Percentiles rank a stretch among this genome's conserved stretches.
Conservation (phyloP, 352 stramenopile genomes). For the Globisporangium spiculum region DNA sequence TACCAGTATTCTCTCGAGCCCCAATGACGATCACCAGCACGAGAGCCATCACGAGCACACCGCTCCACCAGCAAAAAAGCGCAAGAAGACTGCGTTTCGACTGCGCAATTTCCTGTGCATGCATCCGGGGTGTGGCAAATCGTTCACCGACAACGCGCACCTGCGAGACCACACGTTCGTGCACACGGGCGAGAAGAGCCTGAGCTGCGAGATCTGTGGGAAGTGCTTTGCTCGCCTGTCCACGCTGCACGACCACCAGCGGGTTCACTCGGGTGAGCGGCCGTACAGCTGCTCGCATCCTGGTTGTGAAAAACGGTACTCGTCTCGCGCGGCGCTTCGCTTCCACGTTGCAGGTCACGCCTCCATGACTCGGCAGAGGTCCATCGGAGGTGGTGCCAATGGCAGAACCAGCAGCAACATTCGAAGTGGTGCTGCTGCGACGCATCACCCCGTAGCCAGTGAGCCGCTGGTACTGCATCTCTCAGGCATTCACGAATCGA, state of each 20-base stretch:
- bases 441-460: not conserved
- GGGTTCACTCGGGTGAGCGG: conserved; percentile 74
- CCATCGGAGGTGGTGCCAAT: not conserved
- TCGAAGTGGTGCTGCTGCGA: not conserved
- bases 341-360: conserved; percentile 49
- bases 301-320: conserved; percentile 32
- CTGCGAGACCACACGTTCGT: conserved; percentile 68
- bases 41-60: not conserved
- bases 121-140: conserved; percentile 64
- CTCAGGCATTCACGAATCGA: not conserved
- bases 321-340: conserved; percentile 57
- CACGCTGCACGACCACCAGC: conserved; percentile 59
- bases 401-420: not conserved
- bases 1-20: not conserved
- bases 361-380: not conserved
- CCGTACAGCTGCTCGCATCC: conserved; percentile 44
- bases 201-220: conserved; percentile 43
- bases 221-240: conserved; percentile 53
- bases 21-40: conserved; percentile 1
- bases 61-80: conserved; percentile 24
- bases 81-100: conserved; percentile 43
- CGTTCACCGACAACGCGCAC: conserved; percentile 68
- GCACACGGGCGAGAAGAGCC: conserved; percentile 67
- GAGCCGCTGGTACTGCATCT: not conserved
- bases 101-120: conserved; percentile 72